Evolutionary conservation across 805 yeast genomes (phyloP).

Genomic region (Barnettozyma sucrosica): DNA sequence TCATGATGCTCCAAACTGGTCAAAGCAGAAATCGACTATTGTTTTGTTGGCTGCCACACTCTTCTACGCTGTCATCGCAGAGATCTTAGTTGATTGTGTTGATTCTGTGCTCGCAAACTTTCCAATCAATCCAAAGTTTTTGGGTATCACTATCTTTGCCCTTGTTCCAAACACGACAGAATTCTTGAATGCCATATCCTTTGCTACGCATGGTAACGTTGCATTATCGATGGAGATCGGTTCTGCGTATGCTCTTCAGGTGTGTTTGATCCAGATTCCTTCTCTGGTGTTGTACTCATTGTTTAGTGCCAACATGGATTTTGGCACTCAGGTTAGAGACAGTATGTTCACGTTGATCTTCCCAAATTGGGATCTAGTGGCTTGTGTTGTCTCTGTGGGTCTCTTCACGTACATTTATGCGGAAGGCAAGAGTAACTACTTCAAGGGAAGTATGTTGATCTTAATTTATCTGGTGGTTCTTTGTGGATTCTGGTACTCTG

Average conservation of each 20-base stretch:
- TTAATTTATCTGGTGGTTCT: constrained; percentile 70
- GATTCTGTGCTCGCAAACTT: constrained; percentile 74
- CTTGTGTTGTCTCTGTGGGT: constrained; percentile 77
- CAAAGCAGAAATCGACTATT: constrained; percentile 73
- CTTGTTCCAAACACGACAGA: constrained; percentile 96
- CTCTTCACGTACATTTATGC: constrained; percentile 91
- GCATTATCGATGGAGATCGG: constrained; percentile 98
- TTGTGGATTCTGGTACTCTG: constrained; percentile 70
- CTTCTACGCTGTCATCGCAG: constrained; percentile 89
- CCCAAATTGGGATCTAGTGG: constrained; percentile 93
- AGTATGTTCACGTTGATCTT: constrained; percentile 75
- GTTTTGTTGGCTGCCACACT: constrained; percentile 81
- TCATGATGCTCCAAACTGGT: constrained; percentile 98
- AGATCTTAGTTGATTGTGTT: constrained; percentile 88
- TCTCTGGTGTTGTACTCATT: constrained; percentile 77
- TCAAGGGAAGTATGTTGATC: constrained; percentile 87
- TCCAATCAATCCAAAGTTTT: constrained; percentile 84
- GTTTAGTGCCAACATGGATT: constrained; percentile 35
- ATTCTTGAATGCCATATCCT: constrained; percentile 92
- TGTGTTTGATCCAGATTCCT: constrained; percentile 89
- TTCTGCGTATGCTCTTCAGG: constrained; percentile 94
- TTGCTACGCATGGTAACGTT: constrained; percentile 93
- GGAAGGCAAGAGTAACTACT: constrained; percentile 93
- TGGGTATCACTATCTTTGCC: constrained; percentile 93
- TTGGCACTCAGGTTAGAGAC: constrained; percentile 28